Base-by-base conservation (phyloP, 768 basidiomycete species). In the Amyloporia xantha region DNA sequence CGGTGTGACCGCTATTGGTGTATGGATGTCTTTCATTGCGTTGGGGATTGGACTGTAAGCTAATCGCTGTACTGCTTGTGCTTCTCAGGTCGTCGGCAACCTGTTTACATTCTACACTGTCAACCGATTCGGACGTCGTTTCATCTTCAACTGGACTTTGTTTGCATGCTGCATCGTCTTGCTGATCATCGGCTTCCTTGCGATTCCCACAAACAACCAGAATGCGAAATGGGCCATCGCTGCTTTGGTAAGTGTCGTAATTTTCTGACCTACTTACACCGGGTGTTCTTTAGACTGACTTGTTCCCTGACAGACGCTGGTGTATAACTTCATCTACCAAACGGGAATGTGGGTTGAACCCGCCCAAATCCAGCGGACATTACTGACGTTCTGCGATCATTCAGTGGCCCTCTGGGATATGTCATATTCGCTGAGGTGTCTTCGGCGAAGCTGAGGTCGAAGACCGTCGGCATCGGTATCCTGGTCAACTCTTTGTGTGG, bases 381-480 rank as follows among this genome's bases (percentile, higher is more conserved):
- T 20, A 19, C 42, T 44, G 24, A 44, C 26, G n/a, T 6, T 10
- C 6, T 23, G 7, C 6, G 5, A 10, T 27, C n/a, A n/a, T n/a
- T 6, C 44, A 46, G 44, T 13, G 44, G 44, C 20, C 44, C 44
- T 9, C 44, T 46, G 17, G 44, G 44, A 12, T 46, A 46, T 17
- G 44, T 46, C 7, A 46, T 46, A 27, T 46, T 46, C 23, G 44
- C 44, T 17, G 44, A 46, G 28, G 44, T 46, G 11, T 46, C 44
- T 17, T 46, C 44, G 13, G 44, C 44, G 20, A 46, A 46, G 30
- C 30, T 46, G 44, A 27, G 44, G 7, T 46, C 44, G 9, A 46
- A 46, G 44, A 46, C 44, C n/a, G 44, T 46, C 28, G 44, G 44
- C 35, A 33, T 46, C 20, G 44, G 44, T 36, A 46, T 46, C 44